These are phyloP conservation scores for Boletus edulis DNA, from an alignment of 768 basidiomycete genomes.

Conservation along the genomic window DNA sequence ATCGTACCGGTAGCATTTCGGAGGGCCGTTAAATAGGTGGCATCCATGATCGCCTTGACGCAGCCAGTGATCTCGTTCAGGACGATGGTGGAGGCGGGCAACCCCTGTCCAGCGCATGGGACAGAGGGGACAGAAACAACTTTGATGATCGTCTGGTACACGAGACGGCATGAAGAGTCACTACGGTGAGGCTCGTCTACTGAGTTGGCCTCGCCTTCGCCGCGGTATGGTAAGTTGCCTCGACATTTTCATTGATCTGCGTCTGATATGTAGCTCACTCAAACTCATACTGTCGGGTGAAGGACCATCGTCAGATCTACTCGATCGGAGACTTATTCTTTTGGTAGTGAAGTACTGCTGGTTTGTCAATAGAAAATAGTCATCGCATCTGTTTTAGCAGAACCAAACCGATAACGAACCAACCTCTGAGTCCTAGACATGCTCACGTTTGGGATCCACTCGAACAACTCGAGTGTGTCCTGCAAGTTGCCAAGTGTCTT, in stretches of 20 bases:
- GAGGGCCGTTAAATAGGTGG: slow-evolving; percentile 72
- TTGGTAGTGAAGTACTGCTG: slow-evolving; percentile 61
- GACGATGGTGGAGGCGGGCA: slow-evolving; percentile 77
- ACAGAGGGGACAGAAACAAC: slow-evolving; percentile 70
- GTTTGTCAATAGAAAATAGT: too few species aligned
- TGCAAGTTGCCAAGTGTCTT: too few species aligned
- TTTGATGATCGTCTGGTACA: slow-evolving; percentile 56
- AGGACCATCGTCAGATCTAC: slow-evolving; percentile 94
- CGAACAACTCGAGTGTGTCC: too few species aligned
- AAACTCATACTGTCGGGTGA: slow-evolving; percentile 89
- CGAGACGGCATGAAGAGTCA: slow-evolving; percentile 82
- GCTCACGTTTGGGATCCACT: too few species aligned
- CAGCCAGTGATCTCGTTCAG: slow-evolving; percentile 68
- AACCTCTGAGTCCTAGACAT: too few species aligned
- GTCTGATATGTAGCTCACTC: slow-evolving; percentile 1
- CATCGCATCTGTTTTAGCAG: too few species aligned
- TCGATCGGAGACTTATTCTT: slow-evolving; percentile 50
- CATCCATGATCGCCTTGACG: slow-evolving; percentile 77
- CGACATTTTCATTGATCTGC: background rate
- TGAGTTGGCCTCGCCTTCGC: slow-evolving; percentile 58
- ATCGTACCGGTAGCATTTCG: slow-evolving; percentile 74
- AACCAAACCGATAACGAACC: too few species aligned
- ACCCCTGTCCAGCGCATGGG: slow-evolving; percentile 44
- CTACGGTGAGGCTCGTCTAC: slow-evolving; percentile 71
- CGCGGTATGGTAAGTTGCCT: slow-evolving; percentile 82